Evolutionary conservation across 129 eudicot species (phyloP).

Genomic region (Flaveria brownii): DNA sequence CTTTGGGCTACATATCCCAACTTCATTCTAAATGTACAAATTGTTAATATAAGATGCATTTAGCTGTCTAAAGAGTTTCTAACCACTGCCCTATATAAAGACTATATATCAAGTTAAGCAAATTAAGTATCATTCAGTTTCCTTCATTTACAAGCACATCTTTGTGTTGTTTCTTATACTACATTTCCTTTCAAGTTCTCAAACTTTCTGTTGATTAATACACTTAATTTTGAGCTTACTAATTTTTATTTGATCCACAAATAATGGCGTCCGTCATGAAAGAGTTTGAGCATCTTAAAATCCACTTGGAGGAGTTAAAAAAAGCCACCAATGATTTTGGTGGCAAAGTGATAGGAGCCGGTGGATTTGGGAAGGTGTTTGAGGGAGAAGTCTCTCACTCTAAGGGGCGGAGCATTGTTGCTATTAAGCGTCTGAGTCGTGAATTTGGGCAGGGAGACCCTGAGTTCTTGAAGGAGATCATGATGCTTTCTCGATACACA

Average conservation of each 20-base stretch:
- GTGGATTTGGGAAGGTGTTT: slow-evolving; percentile 2
- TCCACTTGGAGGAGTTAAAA: not conserved
- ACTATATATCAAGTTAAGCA: not conserved
- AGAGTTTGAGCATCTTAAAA: slow-evolving; percentile 12
- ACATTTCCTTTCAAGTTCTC: no score
- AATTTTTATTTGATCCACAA: not conserved
- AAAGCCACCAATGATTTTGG: not conserved
- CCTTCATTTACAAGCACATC: no score
- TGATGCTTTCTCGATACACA: not conserved
- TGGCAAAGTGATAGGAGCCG: not conserved
- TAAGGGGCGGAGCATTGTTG: not conserved
- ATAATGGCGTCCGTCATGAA: not conserved
- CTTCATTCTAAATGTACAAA: not conserved
- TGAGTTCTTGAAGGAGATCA: not conserved
- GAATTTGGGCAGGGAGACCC: slow-evolving; percentile 3
- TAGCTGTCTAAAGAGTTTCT: not conserved
- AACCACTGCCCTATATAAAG: no score
- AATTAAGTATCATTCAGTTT: not conserved
- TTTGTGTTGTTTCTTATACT: no score
- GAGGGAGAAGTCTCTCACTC: not conserved
- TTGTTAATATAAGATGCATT: not conserved
- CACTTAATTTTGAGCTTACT: no score
- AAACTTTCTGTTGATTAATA: not conserved
- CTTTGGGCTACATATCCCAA: not conserved
- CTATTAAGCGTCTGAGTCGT: not conserved